Evolutionary conservation across 2,329 filamentous ascomycete genomes (phyloP), one percentile per base, ranked within the genome.

Genomic region (Penicillium paneum): DNA sequence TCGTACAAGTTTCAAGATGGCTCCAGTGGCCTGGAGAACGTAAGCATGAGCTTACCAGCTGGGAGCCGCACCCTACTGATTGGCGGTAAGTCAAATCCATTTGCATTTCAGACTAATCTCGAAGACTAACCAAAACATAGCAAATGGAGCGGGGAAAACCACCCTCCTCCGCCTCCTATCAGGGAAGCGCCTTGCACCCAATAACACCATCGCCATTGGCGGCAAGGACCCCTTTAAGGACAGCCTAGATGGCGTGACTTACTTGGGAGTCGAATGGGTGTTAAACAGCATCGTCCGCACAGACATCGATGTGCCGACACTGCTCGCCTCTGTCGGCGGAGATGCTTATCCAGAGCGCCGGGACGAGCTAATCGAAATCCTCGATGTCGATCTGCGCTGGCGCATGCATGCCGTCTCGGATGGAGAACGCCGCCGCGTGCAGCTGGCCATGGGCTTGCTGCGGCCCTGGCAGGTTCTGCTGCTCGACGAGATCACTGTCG

Each of bases 211-310:
- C 71, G 79, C 78, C 66, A 87, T 99, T 58, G 88, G 84, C 45
- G 90, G 89, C 59, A 84, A 90, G 45, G 94, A 99, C 74, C 94
- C 94, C 8, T 99, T 99, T 83, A 89, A 90, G 72, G 83, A 91
- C 34, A 85, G 87, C 11, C 84, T 97, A 28, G 90, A 96, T 75
- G 94, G 94, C 58, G 93, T 99, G 31, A 97, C 93, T 21, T 99
- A 99, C 74, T 88, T 99, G 8, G 94, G 94, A 0, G 84, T 97
- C 0, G 94, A 99, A 79, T 99, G 94, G 94, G 94, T 97, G 3
- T 83, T 99, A 10, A 97, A 97, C 78, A 90, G 90, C 45, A 96
- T 97, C 66, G 94, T 97, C 44, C 89, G 93, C 48, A 95, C 88
- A 29, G 94, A 99, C 74, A 96, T 99, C 64, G 91, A 90, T 55